These are phyloP conservation scores for Vicia faba DNA, from an alignment of 306 rosid genomes.

Conservation along the genomic window DNA sequence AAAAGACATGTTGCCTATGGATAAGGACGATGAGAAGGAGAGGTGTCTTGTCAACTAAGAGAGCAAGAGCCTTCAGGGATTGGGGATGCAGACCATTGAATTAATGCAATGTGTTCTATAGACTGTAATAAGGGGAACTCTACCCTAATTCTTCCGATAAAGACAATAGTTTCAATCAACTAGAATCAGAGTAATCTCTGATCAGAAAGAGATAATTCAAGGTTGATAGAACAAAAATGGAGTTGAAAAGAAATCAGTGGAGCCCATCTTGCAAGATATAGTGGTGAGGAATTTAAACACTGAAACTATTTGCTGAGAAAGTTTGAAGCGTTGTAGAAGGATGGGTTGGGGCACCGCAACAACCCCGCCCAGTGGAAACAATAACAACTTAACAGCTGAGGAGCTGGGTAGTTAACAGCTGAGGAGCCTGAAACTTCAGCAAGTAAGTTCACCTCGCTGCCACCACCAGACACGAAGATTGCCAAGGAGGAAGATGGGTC, in stretches of 20 bases:
- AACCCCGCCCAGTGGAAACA: too few relatives aligned
- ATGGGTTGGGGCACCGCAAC: too few relatives aligned
- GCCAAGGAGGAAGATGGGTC: background rate
- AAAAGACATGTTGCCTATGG: background rate
- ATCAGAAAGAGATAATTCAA: background rate
- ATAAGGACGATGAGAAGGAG: background rate
- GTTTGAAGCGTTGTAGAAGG: background rate
- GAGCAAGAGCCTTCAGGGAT: background rate
- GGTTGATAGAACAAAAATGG: background rate
- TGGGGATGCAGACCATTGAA: background rate
- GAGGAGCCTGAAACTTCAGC: too few relatives aligned
- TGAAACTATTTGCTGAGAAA: background rate
- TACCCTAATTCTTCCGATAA: background rate
- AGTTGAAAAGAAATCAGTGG: background rate
- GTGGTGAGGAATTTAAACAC: background rate
- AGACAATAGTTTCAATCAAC: slow-evolving; percentile 2
- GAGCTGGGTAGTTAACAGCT: too few relatives aligned
- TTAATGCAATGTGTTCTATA: background rate
- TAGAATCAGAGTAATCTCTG: background rate
- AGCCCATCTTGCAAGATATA: background rate
- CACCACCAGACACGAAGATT: background rate
- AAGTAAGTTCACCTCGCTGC: background rate
- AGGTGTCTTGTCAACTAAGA: background rate
- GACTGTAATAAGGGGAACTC: background rate
- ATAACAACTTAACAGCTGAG: too few relatives aligned